Percentiles rank a stretch among this genome's conserved stretches.
Conservation (phyloP, 2,329 filamentous ascomycete species). For the Ophiostoma novo-ulmi region DNA sequence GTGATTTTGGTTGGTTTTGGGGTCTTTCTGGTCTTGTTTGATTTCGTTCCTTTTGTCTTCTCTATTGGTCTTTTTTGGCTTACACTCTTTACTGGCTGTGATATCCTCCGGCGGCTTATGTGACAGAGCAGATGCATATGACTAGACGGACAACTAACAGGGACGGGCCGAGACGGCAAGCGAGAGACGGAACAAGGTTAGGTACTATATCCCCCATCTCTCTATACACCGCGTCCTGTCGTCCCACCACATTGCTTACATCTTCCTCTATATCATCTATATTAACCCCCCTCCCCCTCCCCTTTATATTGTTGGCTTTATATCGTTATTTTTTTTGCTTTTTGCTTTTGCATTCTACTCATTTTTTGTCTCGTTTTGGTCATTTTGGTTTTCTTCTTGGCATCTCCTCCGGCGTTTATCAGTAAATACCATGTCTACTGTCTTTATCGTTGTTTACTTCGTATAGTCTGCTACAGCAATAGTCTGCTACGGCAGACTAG, state of each 20-base stretch:
- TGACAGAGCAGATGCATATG: not conserved
- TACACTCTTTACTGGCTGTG: not conserved
- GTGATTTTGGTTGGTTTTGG: not conserved
- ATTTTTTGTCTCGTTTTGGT: not conserved
- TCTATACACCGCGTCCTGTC: not conserved
- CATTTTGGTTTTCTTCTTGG: not conserved
- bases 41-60: too few relatives aligned
- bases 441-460: not conserved
- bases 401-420: conserved; percentile 2
- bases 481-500: not conserved
- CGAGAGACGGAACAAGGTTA: not conserved
- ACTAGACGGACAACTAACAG: not conserved
- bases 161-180: not conserved
- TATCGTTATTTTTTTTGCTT: not conserved
- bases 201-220: not conserved
- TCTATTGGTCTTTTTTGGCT: not conserved
- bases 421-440: conserved; percentile 5
- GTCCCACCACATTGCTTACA: not conserved
- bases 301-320: not conserved
- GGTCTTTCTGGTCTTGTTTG: not conserved
- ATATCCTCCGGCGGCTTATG: not conserved
- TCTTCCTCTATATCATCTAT: not conserved
- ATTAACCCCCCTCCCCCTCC: not conserved
- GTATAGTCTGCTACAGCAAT: not conserved
- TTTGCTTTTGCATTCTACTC: not conserved